A percentile compares a stretch with the other conserved stretches of the same genome.
phyloP scores from a whole-genome alignment of 192 early-diverging fungal genomes.

The Linnemannia schmuckeri region DNA sequence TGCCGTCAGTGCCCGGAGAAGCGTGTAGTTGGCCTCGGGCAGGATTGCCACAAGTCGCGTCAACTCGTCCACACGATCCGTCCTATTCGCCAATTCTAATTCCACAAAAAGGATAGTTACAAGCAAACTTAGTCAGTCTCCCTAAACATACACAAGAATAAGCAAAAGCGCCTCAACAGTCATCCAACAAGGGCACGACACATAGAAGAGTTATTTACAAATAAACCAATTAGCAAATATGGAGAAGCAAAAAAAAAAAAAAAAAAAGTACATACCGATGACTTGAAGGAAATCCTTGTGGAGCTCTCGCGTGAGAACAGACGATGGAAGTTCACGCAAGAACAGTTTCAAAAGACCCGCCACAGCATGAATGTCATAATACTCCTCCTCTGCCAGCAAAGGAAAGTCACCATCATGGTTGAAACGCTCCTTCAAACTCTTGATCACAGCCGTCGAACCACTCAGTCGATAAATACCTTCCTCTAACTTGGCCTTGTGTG shows the following conservation, averaged over 20 bases:
- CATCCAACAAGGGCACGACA: no score
- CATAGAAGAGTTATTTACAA: background rate
- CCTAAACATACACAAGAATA: no score
- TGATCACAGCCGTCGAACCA: conserved; percentile 80
- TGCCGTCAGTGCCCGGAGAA: conserved; percentile 87
- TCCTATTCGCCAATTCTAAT: conserved; percentile 82
- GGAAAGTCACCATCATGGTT: conserved; percentile 86
- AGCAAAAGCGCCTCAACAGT: no score
- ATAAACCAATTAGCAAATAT: background rate
- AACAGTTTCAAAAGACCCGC: conserved; percentile 94
- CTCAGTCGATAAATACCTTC: conserved; percentile 96
- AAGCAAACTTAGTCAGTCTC: background rate
- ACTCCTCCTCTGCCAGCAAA: conserved; percentile 67
- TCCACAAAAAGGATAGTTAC: background rate
- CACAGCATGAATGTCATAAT: conserved; percentile 93
- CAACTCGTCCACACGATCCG: conserved; percentile 87
- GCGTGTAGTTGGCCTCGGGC: conserved; percentile 91
- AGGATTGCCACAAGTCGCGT: conserved; percentile 82
- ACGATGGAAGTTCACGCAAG: conserved; percentile 89
- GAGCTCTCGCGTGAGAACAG: conserved; percentile 87
- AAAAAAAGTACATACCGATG: conserved; percentile 63
- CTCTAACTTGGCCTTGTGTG: conserved; percentile 87
- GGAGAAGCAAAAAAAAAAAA: background rate
- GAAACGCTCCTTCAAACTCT: conserved; percentile 84
- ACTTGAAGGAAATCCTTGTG: conserved; percentile 87